phyloP scores from a whole-genome alignment of 306 rosid species.

The Corylus americana region DNA sequence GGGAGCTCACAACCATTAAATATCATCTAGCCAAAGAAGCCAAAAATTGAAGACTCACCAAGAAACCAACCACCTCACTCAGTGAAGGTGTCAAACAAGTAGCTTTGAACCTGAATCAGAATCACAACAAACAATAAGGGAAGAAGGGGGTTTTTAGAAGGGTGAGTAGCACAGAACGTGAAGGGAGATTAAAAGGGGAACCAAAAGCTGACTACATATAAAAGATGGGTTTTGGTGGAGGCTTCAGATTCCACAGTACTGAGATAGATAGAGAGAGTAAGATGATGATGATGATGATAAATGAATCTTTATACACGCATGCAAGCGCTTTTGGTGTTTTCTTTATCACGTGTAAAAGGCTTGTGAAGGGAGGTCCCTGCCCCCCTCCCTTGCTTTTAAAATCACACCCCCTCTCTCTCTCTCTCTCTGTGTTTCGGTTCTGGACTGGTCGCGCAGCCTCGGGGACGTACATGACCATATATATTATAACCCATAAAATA shows the following conservation, averaged over 20 bases:
- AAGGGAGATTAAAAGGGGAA: slow-evolving; percentile 9
- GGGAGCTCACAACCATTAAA: slow-evolving; percentile 28
- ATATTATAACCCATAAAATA: slow-evolving; percentile 7
- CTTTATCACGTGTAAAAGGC: slow-evolving; percentile 80
- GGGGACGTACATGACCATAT: slow-evolving; percentile 47
- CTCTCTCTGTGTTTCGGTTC: slow-evolving; percentile 34
- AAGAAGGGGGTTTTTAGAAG: background rate
- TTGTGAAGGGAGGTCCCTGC: slow-evolving; percentile 37
- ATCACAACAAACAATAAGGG: slow-evolving; percentile 1
- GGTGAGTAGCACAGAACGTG: slow-evolving; percentile 16
- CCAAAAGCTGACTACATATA: slow-evolving; percentile 17
- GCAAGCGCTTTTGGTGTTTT: slow-evolving; percentile 75
- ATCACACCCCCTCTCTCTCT: slow-evolving; percentile 2
- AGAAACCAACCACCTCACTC: slow-evolving; percentile 27
- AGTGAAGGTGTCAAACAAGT: slow-evolving; percentile 2
- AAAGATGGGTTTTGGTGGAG: slow-evolving; percentile 29
- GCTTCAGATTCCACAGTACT: slow-evolving; percentile 30
- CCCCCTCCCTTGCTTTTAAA: slow-evolving; percentile 33
- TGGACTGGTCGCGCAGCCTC: slow-evolving; percentile 64
- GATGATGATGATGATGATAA: slow-evolving; percentile 54
- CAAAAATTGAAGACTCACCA: slow-evolving; percentile 33
- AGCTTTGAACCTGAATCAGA: slow-evolving; percentile 6
- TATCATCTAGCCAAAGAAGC: slow-evolving; percentile 19
- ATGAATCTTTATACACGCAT: slow-evolving; percentile 77
- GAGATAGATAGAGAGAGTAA: background rate